Conservation (phyloP, 257 asterid genomes). For the Plantago ovata region DNA sequence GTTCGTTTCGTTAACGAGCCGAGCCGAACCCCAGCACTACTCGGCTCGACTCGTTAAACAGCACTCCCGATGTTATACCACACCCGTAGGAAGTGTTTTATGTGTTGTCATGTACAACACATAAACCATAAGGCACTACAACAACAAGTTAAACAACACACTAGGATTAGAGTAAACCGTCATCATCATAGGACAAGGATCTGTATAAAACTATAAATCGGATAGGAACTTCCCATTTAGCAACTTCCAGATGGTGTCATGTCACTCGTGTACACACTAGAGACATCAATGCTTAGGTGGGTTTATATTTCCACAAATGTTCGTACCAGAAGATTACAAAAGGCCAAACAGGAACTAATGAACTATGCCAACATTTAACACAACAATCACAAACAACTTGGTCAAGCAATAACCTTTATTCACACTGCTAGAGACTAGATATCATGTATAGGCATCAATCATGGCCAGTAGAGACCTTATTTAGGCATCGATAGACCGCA, state of each 20-base stretch:
- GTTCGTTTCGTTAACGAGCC: too few relatives aligned
- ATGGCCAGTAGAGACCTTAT: conserved; percentile 23
- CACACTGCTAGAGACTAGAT: background rate
- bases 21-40: too few relatives aligned
- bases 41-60: too few relatives aligned
- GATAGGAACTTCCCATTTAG: background rate
- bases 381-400: background rate
- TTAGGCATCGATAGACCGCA: background rate
- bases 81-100: too few relatives aligned
- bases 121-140: too few relatives aligned
- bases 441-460: background rate
- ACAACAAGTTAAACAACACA: too few relatives aligned
- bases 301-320: background rate
- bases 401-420: background rate
- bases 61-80: too few relatives aligned
- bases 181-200: background rate
- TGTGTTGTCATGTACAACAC: too few relatives aligned
- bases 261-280: background rate
- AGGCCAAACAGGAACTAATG: background rate
- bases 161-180: too few relatives aligned
- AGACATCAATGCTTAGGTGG: background rate
- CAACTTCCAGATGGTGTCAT: background rate
- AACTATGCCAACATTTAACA: too few relatives aligned
- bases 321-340: background rate
- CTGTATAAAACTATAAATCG: background rate